Evolutionary conservation across 2,329 filamentous ascomycete species (phyloP).

Genomic region (Fusarium abutilonis): DNA sequence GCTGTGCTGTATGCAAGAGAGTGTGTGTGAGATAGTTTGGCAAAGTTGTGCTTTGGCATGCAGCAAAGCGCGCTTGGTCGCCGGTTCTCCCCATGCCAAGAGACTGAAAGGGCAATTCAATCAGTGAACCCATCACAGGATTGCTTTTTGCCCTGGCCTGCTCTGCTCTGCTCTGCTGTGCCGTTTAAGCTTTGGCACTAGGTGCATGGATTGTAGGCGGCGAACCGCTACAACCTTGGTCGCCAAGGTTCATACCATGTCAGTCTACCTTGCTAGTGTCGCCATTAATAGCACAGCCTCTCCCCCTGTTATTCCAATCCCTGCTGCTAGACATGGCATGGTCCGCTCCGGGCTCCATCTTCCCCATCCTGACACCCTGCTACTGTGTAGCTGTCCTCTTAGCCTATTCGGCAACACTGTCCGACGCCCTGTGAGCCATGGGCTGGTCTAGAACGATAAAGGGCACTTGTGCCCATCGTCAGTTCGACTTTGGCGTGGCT

Average conservation of each 20-base stretch:
- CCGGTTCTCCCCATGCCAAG: not conserved
- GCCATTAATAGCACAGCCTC: constrained; percentile 40
- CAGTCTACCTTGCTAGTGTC: constrained; percentile 12
- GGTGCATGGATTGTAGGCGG: constrained; percentile 10
- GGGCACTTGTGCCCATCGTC: constrained; percentile 4
- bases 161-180: constrained; percentile 22
- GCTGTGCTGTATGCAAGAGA: not conserved
- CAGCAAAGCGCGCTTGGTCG: not conserved
- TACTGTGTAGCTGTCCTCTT: too few species aligned
- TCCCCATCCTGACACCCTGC: constrained; percentile 14
- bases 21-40: too few species aligned
- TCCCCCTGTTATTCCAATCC: not conserved
- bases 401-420: constrained; percentile 30
- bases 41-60: not conserved
- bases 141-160: not conserved
- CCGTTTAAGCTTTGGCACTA: constrained; percentile 42
- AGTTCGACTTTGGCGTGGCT: constrained; percentile 11
- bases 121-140: not conserved
- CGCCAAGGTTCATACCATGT: constrained; percentile 6
- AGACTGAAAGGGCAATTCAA: not conserved
- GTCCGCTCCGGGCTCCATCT: constrained; percentile 17
- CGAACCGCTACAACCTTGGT: not conserved
- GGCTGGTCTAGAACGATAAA: constrained; percentile 38
- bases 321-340: constrained; percentile 13
- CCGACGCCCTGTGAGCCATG: constrained; percentile 27